Conservation (phyloP, 352 stramenopile species). For the Phytopythium mirpurense region DNA sequence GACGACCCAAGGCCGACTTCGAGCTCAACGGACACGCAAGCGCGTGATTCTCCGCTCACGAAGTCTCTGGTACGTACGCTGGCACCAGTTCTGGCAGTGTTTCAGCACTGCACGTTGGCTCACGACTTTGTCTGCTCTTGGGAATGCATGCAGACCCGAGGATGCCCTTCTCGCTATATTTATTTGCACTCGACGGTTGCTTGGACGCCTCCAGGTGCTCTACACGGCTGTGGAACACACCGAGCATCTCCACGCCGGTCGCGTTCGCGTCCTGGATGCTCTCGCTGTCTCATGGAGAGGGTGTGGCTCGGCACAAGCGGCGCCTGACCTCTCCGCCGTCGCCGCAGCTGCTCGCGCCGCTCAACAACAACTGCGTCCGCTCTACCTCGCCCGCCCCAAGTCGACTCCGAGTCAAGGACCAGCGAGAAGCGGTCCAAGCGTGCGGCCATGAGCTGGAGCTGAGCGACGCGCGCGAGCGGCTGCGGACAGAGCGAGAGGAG, state of each 20-base stretch:
- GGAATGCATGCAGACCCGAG: no score
- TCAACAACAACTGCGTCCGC: background rate
- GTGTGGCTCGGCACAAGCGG: constrained; percentile 25
- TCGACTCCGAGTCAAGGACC: constrained; percentile 28
- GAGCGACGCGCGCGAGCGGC: constrained; percentile 16
- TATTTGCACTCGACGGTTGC: background rate
- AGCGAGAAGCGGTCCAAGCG: constrained; percentile 23
- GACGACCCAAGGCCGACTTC: no score
- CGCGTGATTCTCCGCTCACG: no score
- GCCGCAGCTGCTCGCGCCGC: constrained; percentile 2
- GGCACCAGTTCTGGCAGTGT: no score
- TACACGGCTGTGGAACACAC: no score
- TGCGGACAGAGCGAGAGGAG: constrained; percentile 25
- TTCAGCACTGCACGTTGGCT: no score
- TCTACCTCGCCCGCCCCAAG: background rate
- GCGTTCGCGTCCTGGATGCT: background rate
- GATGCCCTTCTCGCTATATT: no score
- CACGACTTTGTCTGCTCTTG: no score
- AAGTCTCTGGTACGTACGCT: no score
- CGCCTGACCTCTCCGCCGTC: constrained; percentile 17
- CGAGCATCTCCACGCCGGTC: background rate
- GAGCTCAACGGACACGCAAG: no score
- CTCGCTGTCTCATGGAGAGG: background rate
- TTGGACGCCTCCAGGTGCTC: background rate
- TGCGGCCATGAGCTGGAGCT: constrained; percentile 17